Evolutionary conservation across 1,284 basidiomycete species (phyloP).

Genomic region (Ustilago crameri): DNA sequence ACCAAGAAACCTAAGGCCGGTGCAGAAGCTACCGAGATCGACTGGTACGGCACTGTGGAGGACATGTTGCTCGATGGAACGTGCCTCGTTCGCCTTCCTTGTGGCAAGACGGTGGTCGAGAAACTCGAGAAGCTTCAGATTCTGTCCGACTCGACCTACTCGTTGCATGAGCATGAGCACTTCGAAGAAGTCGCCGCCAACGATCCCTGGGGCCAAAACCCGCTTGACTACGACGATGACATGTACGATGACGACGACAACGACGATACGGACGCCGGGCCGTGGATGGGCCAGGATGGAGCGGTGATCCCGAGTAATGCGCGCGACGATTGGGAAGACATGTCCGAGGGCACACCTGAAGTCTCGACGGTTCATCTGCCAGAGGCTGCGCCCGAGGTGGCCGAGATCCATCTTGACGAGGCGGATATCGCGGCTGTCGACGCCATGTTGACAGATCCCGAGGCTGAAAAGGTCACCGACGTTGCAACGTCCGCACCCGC

Average conservation of each 20-base stretch:
- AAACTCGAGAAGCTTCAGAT: slow-evolving; percentile 52
- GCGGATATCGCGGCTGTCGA: slow-evolving; percentile 10
- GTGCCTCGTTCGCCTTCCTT: slow-evolving; percentile 67
- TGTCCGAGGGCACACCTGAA: slow-evolving; percentile 35
- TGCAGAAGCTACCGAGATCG: slow-evolving; percentile 51
- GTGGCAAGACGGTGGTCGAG: slow-evolving; percentile 56
- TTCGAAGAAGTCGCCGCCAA: neutral
- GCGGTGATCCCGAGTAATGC: slow-evolving; percentile 39
- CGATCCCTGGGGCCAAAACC: slow-evolving; percentile 28
- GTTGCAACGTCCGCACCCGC: neutral
- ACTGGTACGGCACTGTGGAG: slow-evolving; percentile 71
- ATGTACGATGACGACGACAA: slow-evolving; percentile 34
- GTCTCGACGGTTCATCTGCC: slow-evolving; percentile 24
- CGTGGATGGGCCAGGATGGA: slow-evolving; percentile 56
- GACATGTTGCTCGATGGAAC: slow-evolving; percentile 69
- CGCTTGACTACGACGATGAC: slow-evolving; percentile 19
- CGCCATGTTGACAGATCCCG: neutral
- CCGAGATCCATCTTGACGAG: slow-evolving; percentile 29
- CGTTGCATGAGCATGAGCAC: slow-evolving; percentile 40
- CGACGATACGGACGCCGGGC: slow-evolving; percentile 16
- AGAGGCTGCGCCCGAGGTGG: slow-evolving; percentile 13
- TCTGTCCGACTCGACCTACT: slow-evolving; percentile 41
- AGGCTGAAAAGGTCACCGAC: neutral
- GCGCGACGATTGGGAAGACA: slow-evolving; percentile 58
- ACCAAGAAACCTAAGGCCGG: slow-evolving; percentile 13